A percentile compares a stretch with the other conserved stretches of the same genome.
These are phyloP conservation scores for Rhizopus stolonifer DNA, from an alignment of 371 early-diverging fungal genomes.

Conservation along the genomic window DNA sequence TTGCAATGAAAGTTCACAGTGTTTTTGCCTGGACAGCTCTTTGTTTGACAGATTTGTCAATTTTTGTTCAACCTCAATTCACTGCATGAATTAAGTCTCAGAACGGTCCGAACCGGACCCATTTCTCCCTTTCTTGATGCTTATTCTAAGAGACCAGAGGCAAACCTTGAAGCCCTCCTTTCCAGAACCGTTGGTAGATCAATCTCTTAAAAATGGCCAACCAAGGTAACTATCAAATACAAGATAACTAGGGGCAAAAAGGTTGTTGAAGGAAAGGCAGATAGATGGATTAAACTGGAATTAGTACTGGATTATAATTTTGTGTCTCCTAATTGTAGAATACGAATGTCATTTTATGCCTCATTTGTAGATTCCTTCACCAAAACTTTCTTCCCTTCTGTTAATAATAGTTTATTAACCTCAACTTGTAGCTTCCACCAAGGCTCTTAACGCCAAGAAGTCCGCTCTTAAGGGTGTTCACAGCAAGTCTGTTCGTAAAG, in stretches of 20 bases:
- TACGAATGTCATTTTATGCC: too few species aligned
- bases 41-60: too few species aligned
- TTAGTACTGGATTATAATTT: not conserved
- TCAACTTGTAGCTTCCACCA: conserved; percentile 39
- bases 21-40: too few species aligned
- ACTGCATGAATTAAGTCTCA: too few species aligned
- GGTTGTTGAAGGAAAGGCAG: not conserved
- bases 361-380: too few species aligned
- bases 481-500: conserved; percentile 77
- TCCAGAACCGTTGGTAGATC: conserved; percentile 32
- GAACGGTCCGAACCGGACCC: not conserved
- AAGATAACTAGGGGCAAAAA: not conserved
- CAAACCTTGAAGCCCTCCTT: conserved; percentile 25
- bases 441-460: conserved; percentile 77
- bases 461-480: conserved; percentile 87
- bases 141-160: conserved; percentile 7
- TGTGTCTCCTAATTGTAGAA: too few species aligned
- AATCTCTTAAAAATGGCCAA: conserved; percentile 26
- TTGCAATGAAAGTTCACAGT: too few species aligned
- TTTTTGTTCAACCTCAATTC: too few species aligned
- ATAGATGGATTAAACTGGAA: not conserved
- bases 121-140: not conserved
- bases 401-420: not conserved
- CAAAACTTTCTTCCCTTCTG: not conserved
- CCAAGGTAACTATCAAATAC: conserved; percentile 18